Evolutionary conservation across 2,329 filamentous ascomycete genomes (phyloP).

Genomic region (Furcasterigmium furcatum): DNA sequence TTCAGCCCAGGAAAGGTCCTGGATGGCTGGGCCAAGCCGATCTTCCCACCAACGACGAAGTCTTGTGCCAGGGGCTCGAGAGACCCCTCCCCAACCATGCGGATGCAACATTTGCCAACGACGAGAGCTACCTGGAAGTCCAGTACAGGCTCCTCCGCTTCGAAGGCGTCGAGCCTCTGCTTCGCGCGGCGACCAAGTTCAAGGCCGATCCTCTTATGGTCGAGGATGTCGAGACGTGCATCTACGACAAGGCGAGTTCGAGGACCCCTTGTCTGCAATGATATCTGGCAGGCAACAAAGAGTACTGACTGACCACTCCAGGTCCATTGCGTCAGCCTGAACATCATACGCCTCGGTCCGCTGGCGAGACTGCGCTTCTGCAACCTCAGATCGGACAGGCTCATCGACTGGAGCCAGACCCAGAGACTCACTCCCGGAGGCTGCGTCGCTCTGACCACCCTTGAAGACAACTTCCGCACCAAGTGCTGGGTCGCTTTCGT

Average conservation of each 20-base stretch:
- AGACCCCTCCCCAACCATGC: conserved; percentile 50
- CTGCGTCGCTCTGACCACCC: conserved; percentile 49
- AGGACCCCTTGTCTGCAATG: too few relatives aligned
- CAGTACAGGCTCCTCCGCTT: conserved; percentile 77
- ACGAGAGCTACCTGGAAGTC: conserved; percentile 63
- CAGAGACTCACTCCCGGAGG: conserved; percentile 49
- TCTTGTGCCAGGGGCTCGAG: conserved; percentile 31
- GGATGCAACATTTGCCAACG: conserved; percentile 54
- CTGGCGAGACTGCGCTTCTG: conserved; percentile 71
- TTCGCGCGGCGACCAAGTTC: conserved; percentile 61
- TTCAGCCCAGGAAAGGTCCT: not conserved
- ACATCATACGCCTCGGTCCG: conserved; percentile 57
- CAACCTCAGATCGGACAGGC: conserved; percentile 58
- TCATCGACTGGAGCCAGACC: conserved; percentile 61
- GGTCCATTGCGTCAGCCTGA: conserved; percentile 32
- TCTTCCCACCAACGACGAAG: conserved; percentile 50
- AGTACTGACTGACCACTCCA: not conserved
- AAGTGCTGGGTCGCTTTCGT: conserved; percentile 70
- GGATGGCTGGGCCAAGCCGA: conserved; percentile 35
- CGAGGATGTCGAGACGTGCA: conserved; percentile 55
- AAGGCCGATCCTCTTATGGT: conserved; percentile 46
- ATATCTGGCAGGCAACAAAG: not conserved
- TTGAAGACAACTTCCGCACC: conserved; percentile 57
- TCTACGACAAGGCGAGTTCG: conserved; percentile 65
- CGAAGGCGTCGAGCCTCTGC: conserved; percentile 67